Percentiles rank a stretch among this genome's conserved stretches.
Conservation (phyloP, 129 eudicot genomes). For the Mikania micrantha region DNA sequence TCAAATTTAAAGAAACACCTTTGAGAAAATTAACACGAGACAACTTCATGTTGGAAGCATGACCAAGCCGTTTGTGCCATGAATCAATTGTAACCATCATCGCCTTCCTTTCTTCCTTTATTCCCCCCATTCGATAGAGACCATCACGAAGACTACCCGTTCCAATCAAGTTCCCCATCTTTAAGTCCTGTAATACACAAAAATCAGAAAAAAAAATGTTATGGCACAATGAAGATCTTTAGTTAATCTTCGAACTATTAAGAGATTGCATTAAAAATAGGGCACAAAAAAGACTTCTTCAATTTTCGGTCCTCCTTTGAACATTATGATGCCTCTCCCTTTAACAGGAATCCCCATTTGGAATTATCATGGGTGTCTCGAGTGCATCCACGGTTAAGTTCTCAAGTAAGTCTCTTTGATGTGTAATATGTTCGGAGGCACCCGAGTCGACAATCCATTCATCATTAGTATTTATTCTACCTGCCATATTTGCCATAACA, state of each 20-base stretch:
- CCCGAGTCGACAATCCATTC: neutral
- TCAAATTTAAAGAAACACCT: neutral
- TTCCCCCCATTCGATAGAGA: neutral
- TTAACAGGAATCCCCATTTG: neutral
- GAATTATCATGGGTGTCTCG: neutral
- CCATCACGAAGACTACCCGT: neutral
- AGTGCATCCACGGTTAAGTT: neutral
- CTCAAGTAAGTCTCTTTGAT: neutral
- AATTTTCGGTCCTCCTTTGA: neutral
- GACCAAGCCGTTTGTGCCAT: too few species aligned
- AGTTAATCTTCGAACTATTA: neutral
- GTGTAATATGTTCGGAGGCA: neutral
- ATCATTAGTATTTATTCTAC: neutral
- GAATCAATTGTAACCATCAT: too few species aligned
- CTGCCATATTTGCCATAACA: neutral
- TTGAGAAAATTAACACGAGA: neutral
- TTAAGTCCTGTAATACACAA: neutral
- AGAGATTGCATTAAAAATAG: neutral
- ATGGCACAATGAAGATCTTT: neutral
- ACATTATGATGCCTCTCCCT: neutral
- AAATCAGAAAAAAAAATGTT: neutral
- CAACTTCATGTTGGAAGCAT: neutral
- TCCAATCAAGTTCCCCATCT: neutral
- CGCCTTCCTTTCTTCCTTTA: neutral
- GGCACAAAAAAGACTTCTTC: neutral